Percentiles rank a stretch among this genome's conserved stretches.
Evolutionary conservation across 208 protist species (phyloP).

Genomic region (Novymonas esmeraldas): DNA sequence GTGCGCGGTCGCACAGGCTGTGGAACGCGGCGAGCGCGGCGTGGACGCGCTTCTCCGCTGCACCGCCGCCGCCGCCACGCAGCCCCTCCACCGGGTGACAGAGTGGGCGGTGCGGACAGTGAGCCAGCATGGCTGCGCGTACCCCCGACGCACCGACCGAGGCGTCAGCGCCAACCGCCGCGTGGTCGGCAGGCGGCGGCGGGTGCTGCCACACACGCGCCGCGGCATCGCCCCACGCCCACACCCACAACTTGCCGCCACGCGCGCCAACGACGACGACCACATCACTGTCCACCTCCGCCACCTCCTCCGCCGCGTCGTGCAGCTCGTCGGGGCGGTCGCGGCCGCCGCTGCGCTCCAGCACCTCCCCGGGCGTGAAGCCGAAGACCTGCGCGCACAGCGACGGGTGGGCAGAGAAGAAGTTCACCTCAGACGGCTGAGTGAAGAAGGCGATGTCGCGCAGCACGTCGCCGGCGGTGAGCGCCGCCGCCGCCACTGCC

Average conservation of each 20-base stretch:
- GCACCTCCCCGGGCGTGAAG: slow-evolving; percentile 54
- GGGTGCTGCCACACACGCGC: slow-evolving; percentile 38
- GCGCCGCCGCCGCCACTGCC: not conserved
- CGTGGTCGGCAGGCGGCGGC: not conserved
- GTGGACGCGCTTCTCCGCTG: not conserved
- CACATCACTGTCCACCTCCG: not conserved
- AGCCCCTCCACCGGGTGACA: slow-evolving; percentile 1
- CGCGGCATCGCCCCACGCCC: slow-evolving; percentile 35
- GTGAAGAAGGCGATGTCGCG: slow-evolving; percentile 75
- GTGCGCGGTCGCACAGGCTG: slow-evolving; percentile 28
- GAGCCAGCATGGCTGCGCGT: slow-evolving; percentile 10
- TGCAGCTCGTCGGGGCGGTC: slow-evolving; percentile 1
- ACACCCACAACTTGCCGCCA: slow-evolving; percentile 62
- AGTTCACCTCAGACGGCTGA: slow-evolving; percentile 45
- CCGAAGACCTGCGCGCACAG: slow-evolving; percentile 71
- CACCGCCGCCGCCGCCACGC: not conserved
- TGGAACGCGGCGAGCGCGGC: slow-evolving; percentile 6
- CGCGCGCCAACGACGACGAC: slow-evolving; percentile 63
- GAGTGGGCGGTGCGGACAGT: slow-evolving; percentile 10
- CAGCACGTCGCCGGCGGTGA: slow-evolving; percentile 57
- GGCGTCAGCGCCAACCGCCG: not conserved
- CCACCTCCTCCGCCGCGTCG: not conserved
- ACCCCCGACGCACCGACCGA: slow-evolving; percentile 1
- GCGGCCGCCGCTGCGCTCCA: slow-evolving; percentile 39
- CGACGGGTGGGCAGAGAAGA: slow-evolving; percentile 68